These are phyloP conservation scores for Saccharomycopsis hybrid DNA, from an alignment of 1,139 yeast species.

Conservation along the genomic window DNA sequence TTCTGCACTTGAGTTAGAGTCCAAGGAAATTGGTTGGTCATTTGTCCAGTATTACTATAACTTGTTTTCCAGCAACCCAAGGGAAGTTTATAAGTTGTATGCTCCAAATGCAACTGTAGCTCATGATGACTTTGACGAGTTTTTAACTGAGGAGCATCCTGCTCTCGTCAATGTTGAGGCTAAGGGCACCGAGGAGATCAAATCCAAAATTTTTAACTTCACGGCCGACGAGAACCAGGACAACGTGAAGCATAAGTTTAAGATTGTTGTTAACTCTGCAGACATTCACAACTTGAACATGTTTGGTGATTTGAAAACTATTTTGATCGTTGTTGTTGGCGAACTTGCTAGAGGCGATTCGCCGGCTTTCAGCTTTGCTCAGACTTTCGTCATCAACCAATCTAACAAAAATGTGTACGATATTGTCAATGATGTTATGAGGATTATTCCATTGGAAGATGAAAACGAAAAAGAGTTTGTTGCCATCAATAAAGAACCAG, in stretches of 20 bases:
- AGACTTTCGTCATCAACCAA: slow-evolving; percentile 50
- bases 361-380: slow-evolving; percentile 54
- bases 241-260: slow-evolving; percentile 5
- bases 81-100: slow-evolving; percentile 6
- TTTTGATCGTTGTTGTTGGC: slow-evolving; percentile 59
- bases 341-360: slow-evolving; percentile 50
- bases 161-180: slow-evolving; percentile 11
- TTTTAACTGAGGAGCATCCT: slow-evolving; percentile 8
- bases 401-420: slow-evolving; percentile 52
- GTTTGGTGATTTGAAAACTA: slow-evolving; percentile 40
- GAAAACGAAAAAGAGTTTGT: too few relatives aligned
- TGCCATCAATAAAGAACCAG: too few relatives aligned
- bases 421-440: slow-evolving; percentile 60
- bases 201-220: slow-evolving; percentile 10
- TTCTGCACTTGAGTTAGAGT: too few relatives aligned
- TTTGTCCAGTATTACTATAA: slow-evolving; percentile 14
- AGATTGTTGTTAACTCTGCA: slow-evolving; percentile 12
- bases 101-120: slow-evolving; percentile 8
- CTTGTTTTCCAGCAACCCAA: slow-evolving; percentile 6
- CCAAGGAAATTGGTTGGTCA: slow-evolving; percentile 18
- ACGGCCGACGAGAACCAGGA: not conserved
- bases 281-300: slow-evolving; percentile 23
- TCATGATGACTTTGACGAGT: slow-evolving; percentile 14
- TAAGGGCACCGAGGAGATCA: slow-evolving; percentile 12
- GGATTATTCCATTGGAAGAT: slow-evolving; percentile 45